These are phyloP conservation scores for Candida germanica DNA, from an alignment of 805 yeast species.

Conservation along the genomic window DNA sequence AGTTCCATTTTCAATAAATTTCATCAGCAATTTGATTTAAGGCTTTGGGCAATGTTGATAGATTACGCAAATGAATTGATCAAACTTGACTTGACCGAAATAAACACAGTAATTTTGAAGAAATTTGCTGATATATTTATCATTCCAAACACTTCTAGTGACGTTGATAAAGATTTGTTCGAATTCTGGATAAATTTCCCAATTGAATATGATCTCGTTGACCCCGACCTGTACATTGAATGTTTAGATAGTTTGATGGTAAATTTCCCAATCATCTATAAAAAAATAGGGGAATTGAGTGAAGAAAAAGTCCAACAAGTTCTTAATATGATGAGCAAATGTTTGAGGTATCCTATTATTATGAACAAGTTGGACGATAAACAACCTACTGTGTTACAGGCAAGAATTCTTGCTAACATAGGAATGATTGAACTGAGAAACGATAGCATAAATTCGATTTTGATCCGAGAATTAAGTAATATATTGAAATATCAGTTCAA, in stretches of 20 bases:
- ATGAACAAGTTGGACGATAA: conserved; percentile 54
- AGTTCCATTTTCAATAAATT: conserved; percentile 58
- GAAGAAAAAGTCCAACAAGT: conserved; percentile 43
- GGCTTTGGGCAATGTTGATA: conserved; percentile 55
- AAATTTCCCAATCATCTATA: conserved; percentile 48
- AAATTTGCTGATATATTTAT: conserved; percentile 48
- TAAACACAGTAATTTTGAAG: conserved; percentile 55
- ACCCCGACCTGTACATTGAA: conserved; percentile 53
- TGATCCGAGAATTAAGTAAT: conserved; percentile 53
- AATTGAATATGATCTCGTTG: conserved; percentile 38
- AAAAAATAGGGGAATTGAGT: conserved; percentile 30
- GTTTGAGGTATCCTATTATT: conserved; percentile 71
- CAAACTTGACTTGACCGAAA: conserved; percentile 41
- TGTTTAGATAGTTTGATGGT: conserved; percentile 54
- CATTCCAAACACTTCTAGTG: conserved; percentile 18
- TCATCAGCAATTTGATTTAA: conserved; percentile 22
- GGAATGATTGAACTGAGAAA: conserved; percentile 23
- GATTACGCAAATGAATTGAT: conserved; percentile 43
- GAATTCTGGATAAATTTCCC: conserved; percentile 48
- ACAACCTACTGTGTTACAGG: conserved; percentile 60
- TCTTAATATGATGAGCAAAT: conserved; percentile 58
- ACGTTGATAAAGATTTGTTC: conserved; percentile 33
- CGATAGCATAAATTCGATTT: conserved; percentile 37
- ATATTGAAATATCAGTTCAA: conserved; percentile 60
- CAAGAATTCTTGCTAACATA: conserved; percentile 51